Evolutionary conservation across 441 rosid species (phyloP), one percentile per base, ranked within the genome.

Genomic region (Populus hybrid): DNA sequence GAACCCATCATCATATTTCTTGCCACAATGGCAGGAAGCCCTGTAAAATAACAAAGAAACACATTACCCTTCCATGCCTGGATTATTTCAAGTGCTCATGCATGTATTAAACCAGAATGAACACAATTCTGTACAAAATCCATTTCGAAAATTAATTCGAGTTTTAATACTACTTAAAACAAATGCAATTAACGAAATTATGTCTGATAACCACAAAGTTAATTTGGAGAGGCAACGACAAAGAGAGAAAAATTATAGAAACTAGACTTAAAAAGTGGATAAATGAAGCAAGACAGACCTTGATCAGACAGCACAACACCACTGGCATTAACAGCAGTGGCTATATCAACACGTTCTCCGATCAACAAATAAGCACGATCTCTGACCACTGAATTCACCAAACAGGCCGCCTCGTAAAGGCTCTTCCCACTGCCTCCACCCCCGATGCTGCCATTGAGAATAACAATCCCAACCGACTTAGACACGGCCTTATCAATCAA

Each of bases 221-320:
- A 69, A 69, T 69, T n/a, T 36, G 1, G 11, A 35, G 21, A 9
- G n/a, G 46, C 46, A 36, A 9, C 26, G 3, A 70, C 36, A 59
- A 36, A 46, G 19, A 14, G 26, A 28, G 50, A 5, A 6, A 1
- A 24, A 63, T 21, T 24, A 4, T 3, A n/a, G 26, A 70, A 32
- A 68, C 21, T 4, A 70, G 16, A 30, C 11, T 66, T n/a, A 7
- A 57, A 6, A 68, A 10, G 50, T 18, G 69, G 63, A 12, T 6
- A n/a, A 35, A 12, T 26, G 21, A 64, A 35, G 23, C 65, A 10
- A 71, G 18, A 18, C 38, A 16, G 5, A 93, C 99, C 97, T 85
- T 92, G 91, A 86, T 91, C 97, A 57, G 98, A 92, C 71, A 96
- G 95, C 77, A 91, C 87, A 70, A 96, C 99, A 35, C 99, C 99